phyloP scores from a whole-genome alignment of 2,329 filamentous ascomycete species.

The Purpureocillium lavendulum region DNA sequence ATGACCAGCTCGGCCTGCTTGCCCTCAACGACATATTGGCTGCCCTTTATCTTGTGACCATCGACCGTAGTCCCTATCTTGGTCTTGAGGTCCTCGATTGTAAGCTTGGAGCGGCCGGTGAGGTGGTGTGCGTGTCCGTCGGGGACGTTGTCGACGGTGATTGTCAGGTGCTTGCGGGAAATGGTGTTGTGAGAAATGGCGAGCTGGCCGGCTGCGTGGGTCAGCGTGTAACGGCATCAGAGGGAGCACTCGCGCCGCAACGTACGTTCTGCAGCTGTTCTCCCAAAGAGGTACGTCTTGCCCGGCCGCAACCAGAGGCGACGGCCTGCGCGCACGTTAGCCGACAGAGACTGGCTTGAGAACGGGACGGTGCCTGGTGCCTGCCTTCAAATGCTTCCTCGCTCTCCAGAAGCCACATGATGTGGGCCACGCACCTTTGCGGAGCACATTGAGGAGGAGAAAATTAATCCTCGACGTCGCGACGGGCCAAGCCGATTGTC shows the following conservation, averaged over 20 bases:
- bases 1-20: constrained; percentile 55
- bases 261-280: constrained; percentile 60
- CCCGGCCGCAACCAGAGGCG: constrained; percentile 80
- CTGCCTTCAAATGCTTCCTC: constrained; percentile 42
- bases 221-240: neutral
- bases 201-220: constrained; percentile 48
- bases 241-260: neutral
- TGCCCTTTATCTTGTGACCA: constrained; percentile 58
- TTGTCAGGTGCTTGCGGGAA: constrained; percentile 78
- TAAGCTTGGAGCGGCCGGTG: constrained; percentile 59
- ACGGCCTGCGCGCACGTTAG: constrained; percentile 19
- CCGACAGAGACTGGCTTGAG: neutral
- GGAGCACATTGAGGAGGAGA: no score
- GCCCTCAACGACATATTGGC: constrained; percentile 44
- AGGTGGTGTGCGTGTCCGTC: constrained; percentile 59
- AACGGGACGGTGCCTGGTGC: constrained; percentile 3
- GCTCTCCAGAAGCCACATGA: constrained; percentile 60
- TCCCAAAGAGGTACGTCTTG: constrained; percentile 77
- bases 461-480: neutral
- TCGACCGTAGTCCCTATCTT: constrained; percentile 79
- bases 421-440: no score
- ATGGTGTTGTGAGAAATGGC: constrained; percentile 74
- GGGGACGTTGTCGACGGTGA: constrained; percentile 59
- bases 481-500: neutral
- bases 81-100: constrained; percentile 70